Percentiles rank a stretch among this genome's conserved stretches.
Evolutionary conservation across 1,139 yeast species (phyloP).

Genomic region (Hansenula sp.): DNA sequence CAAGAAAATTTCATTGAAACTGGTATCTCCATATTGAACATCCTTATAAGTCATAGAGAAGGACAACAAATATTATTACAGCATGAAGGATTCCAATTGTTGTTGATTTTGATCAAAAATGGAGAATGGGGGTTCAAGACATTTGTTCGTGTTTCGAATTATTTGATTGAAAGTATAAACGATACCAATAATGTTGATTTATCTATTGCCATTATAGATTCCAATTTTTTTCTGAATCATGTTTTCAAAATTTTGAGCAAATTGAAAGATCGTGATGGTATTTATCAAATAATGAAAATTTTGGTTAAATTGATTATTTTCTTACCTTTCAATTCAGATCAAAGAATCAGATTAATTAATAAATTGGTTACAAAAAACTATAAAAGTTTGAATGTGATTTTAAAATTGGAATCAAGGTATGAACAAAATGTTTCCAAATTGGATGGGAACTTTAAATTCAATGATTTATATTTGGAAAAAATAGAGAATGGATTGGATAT

Average conservation of each 20-base stretch:
- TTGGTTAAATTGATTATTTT: conserved; percentile 8
- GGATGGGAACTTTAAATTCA: neutral
- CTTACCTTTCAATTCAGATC: conserved; percentile 14
- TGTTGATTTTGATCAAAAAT: conserved; percentile 3
- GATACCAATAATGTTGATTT: conserved; percentile 8
- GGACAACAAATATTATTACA: conserved; percentile 8
- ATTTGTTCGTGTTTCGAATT: conserved; percentile 5
- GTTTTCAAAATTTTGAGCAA: conserved; percentile 8
- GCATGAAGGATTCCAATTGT: conserved; percentile 13
- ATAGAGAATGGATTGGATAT: conserved; percentile 13
- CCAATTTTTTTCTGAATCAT: conserved; percentile 10
- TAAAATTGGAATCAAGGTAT: conserved; percentile 1
- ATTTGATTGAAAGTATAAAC: conserved; percentile 7
- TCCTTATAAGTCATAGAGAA: neutral
- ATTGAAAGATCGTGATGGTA: conserved; percentile 2
- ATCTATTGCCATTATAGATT: conserved; percentile 5
- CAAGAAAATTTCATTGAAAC: conserved; percentile 4
- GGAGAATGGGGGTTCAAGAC: conserved; percentile 3
- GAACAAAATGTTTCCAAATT: conserved; percentile 2
- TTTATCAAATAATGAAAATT: conserved; percentile 5
- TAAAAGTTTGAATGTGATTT: conserved; percentile 7
- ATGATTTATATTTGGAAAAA: conserved; percentile 13
- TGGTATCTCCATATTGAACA: neutral
- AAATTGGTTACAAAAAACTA: conserved; percentile 10
- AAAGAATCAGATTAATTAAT: conserved; percentile 15